These are phyloP conservation scores for Termitomyces sp. DNA, from an alignment of 768 basidiomycete genomes.

Conservation along the genomic window DNA sequence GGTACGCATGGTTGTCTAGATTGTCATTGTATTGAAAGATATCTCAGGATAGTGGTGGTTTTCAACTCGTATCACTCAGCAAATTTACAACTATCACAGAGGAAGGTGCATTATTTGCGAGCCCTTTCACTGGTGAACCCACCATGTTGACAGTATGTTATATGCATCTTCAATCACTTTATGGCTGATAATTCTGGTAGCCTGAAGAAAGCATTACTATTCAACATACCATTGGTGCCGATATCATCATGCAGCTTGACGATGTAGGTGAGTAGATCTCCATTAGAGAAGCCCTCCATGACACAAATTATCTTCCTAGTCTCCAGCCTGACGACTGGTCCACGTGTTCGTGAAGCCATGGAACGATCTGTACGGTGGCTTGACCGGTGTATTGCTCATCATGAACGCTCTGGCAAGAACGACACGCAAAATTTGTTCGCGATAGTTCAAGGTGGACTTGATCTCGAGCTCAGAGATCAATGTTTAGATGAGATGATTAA, in stretches of 20 bases:
- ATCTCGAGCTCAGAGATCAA: slow-evolving; percentile 60
- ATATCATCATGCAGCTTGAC: slow-evolving; percentile 94
- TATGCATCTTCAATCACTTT: slow-evolving; percentile 5
- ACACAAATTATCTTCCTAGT: slow-evolving; percentile 35
- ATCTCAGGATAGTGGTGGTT: slow-evolving; percentile 80
- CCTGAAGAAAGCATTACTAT: slow-evolving; percentile 90
- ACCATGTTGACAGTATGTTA: slow-evolving; percentile 78
- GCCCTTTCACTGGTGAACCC: slow-evolving; percentile 81
- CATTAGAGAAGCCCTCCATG: not conserved
- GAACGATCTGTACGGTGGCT: slow-evolving; percentile 85
- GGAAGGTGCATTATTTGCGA: slow-evolving; percentile 80
- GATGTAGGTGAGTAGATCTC: slow-evolving; percentile 65
- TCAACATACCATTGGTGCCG: slow-evolving; percentile 86
- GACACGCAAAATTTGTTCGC: slow-evolving; percentile 82
- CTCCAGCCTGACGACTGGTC: slow-evolving; percentile 73
- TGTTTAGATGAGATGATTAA: slow-evolving; percentile 82
- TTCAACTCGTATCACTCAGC: slow-evolving; percentile 80
- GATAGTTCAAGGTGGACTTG: slow-evolving; percentile 86
- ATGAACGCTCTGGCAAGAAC: slow-evolving; percentile 61
- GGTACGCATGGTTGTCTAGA: slow-evolving; percentile 25
- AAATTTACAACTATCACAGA: slow-evolving; percentile 86
- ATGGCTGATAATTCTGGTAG: slow-evolving; percentile 26
- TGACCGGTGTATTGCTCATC: slow-evolving; percentile 78
- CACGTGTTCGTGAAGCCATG: slow-evolving; percentile 86
- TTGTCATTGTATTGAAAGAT: not conserved